These are phyloP conservation scores for Sphaerulina populicola DNA, from an alignment of 2,329 filamentous ascomycete species.

Conservation along the genomic window DNA sequence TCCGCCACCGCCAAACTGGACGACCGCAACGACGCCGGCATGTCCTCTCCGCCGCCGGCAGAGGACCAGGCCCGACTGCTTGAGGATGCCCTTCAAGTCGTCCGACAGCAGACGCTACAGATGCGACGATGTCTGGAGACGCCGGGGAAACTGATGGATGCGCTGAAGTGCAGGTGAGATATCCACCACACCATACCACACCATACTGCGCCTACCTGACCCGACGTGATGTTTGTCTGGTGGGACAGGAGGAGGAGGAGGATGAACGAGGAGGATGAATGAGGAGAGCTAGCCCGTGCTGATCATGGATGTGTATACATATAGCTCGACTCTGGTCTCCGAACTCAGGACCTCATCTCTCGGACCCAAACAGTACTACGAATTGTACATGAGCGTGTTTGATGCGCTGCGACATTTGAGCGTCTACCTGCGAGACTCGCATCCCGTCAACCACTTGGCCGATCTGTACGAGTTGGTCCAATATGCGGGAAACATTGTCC, in stretches of 20 bases:
- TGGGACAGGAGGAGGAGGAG: no score
- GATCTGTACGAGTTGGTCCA: conserved; percentile 97
- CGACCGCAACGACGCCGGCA: conserved; percentile 13
- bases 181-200: background rate
- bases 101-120: conserved; percentile 90
- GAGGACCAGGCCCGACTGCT: conserved; percentile 72
- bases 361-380: conserved; percentile 99
- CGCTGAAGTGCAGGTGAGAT: conserved; percentile 93
- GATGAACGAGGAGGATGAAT: no score
- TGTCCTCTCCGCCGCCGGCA: conserved; percentile 38
- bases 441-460: conserved; percentile 94
- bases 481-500: conserved; percentile 96
- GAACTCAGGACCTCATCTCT: conserved; percentile 94
- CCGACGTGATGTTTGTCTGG: no score
- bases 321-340: conserved; percentile 92
- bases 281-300: no score
- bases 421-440: conserved; percentile 91
- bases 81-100: conserved; percentile 91
- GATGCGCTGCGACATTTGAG: conserved; percentile 94
- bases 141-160: conserved; percentile 98
- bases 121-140: conserved; percentile 98
- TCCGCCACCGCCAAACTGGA: conserved; percentile 17
- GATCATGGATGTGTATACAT: conserved; percentile 7
- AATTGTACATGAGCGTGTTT: conserved; percentile 98
- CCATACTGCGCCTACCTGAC: no score